Percentiles rank a stretch among this genome's conserved stretches.
Conservation (phyloP, 495 filamentous ascomycete species). For the Aspergillus avenaceus region DNA sequence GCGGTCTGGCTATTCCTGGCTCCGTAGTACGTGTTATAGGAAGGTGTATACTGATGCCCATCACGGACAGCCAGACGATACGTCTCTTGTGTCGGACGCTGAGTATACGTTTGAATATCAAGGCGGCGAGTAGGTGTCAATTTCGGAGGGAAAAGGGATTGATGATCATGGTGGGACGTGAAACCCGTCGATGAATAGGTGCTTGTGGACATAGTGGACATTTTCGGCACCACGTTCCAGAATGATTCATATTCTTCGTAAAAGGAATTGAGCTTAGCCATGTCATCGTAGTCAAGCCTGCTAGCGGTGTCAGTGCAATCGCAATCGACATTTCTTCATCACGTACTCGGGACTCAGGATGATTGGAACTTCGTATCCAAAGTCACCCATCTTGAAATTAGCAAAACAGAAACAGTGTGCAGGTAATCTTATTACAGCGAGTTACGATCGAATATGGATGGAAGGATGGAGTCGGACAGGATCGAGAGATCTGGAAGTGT, state of each 20-base stretch:
- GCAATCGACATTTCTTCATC: no score
- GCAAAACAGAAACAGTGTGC: no score
- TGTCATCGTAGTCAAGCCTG: constrained; percentile 22
- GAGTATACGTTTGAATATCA: background rate
- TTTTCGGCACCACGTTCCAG: constrained; percentile 10
- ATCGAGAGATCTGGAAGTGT: no score
- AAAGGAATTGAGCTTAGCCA: constrained; percentile 32
- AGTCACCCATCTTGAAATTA: no score
- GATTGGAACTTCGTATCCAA: no score
- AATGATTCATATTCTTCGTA: constrained; percentile 19
- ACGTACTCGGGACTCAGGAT: no score
- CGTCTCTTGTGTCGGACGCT: background rate
- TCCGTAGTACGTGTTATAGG: constrained; percentile 5
- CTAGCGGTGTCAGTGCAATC: constrained; percentile 12
- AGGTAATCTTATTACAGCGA: no score
- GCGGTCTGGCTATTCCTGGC: constrained; percentile 7
- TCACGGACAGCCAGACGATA: constrained; percentile 1
- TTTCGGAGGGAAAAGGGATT: background rate
- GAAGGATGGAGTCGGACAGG: no score
- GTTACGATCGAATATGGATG: no score
- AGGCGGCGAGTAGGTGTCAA: constrained; percentile 1
- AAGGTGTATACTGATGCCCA: constrained; percentile 5
- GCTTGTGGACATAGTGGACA: background rate
- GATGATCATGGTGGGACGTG: constrained; percentile 1
- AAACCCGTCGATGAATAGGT: constrained; percentile 2